These are phyloP conservation scores for Silene conica DNA, from an alignment of 148 eudicot genomes.

Conservation along the genomic window DNA sequence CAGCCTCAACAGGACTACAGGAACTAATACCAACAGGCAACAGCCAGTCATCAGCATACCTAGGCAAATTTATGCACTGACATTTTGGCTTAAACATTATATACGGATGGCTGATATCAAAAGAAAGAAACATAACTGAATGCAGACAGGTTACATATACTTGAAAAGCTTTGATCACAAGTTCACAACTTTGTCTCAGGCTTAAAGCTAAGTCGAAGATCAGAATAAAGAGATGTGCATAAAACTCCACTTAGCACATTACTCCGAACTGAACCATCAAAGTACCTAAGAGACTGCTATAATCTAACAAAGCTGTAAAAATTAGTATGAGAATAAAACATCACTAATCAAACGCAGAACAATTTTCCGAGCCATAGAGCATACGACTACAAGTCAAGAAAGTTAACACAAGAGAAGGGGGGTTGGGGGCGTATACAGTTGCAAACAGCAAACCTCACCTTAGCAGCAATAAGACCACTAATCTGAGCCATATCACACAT, in stretches of 20 bases:
- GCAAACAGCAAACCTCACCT: constrained; percentile 38
- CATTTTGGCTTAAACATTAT: not conserved
- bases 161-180: not conserved
- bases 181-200: not conserved
- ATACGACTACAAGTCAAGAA: not conserved
- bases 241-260: not conserved
- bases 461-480: constrained; percentile 89
- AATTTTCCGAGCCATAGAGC: not conserved
- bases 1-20: not conserved
- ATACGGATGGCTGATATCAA: too few relatives aligned
- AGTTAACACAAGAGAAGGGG: too few relatives aligned
- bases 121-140: too few relatives aligned
- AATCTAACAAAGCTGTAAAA: not conserved
- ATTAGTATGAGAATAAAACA: not conserved
- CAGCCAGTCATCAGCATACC: not conserved
- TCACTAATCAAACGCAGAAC: not conserved
- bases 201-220: too few relatives aligned
- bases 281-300: not conserved
- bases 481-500: constrained; percentile 98
- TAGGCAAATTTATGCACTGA: not conserved
- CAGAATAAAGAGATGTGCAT: too few relatives aligned
- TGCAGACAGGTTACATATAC: not conserved
- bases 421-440: not conserved
- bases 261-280: not conserved
- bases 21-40: not conserved